Base-by-base conservation (phyloP, 805 yeast species). In the Wickerhamomyces sydowiorum region DNA sequence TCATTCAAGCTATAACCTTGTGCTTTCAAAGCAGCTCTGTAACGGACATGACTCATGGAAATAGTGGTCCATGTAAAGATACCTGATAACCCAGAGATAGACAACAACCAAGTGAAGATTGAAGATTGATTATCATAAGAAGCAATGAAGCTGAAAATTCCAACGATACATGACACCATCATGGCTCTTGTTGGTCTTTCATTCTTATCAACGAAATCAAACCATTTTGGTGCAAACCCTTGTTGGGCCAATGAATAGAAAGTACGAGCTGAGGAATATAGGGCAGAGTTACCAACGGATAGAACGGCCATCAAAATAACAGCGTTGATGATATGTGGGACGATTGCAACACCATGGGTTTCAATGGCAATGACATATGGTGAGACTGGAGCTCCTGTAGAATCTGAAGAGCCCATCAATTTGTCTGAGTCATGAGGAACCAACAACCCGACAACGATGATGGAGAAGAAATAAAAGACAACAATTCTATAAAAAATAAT, bases 361-460 rank as follows among this genome's bases (percentile, higher is more conserved):
- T 70, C 59, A 42, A 76, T 66, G 35, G 83, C 80, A 54, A 79
- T 69, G 42, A 78, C 81, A 51, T 74, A 78, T 19, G 85, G 84
- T 20, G 85, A 79, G 1, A 82, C 76, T 31, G 72, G 63, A 49
- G 64, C 75, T 39, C 62, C 55, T 72, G 22, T 65, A 69, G 48
- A 69, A 34, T 60, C 52, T 20, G 57, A 49, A 3, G 63, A 53
- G 23, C 76, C 76, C 49, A 59, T 60, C 33, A 69, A 58, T 56
- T 72, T 59, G 33, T 62, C 52, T 25, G 64, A 56, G 46, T 67
- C 53, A 52, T 63, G 73, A n/a, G 81, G 80, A 33, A 77, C 81
- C 57, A 69, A 65, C 48, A 65, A 71, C 38, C 78, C 78, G 46
- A 66, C 65, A 44, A 70, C 55, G 39, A 60, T 61, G 49, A 70